Conservation (phyloP, 148 eudicot species). For the Heliosperma pusillum region DNA sequence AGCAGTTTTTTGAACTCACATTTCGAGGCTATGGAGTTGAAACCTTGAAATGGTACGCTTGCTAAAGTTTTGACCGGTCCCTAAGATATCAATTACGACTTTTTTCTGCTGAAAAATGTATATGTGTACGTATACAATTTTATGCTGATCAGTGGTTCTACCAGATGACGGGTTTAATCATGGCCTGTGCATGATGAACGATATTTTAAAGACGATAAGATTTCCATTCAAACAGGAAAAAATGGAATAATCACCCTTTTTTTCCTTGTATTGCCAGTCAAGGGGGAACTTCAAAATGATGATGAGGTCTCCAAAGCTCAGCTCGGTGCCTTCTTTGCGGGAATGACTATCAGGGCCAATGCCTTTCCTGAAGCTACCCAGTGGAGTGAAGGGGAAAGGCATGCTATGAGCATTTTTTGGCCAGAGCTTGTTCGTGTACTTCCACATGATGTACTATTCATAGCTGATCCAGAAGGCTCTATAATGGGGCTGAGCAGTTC, state of each 20-base stretch:
- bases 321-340: conserved; percentile 95
- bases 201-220: background rate
- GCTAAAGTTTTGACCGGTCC: background rate
- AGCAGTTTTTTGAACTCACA: background rate
- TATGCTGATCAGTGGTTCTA: no score
- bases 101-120: background rate
- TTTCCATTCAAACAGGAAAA: background rate
- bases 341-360: conserved; percentile 91
- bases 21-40: background rate
- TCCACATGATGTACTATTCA: conserved; percentile 76
- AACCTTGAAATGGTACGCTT: background rate
- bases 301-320: conserved; percentile 75
- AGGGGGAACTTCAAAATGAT: conserved; percentile 85
- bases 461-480: conserved; percentile 98
- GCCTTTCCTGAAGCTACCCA: conserved; percentile 92
- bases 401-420: conserved; percentile 83
- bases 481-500: conserved; percentile 68
- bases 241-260: background rate
- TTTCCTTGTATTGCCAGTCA: conserved; percentile 46
- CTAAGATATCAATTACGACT: background rate
- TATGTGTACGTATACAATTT: background rate
- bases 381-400: conserved; percentile 95
- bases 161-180: no score
- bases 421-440: conserved; percentile 72
- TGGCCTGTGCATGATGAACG: background rate